Evolutionary conservation across 345 rosid genomes (phyloP).

Genomic region (Eutrema japonicum): DNA sequence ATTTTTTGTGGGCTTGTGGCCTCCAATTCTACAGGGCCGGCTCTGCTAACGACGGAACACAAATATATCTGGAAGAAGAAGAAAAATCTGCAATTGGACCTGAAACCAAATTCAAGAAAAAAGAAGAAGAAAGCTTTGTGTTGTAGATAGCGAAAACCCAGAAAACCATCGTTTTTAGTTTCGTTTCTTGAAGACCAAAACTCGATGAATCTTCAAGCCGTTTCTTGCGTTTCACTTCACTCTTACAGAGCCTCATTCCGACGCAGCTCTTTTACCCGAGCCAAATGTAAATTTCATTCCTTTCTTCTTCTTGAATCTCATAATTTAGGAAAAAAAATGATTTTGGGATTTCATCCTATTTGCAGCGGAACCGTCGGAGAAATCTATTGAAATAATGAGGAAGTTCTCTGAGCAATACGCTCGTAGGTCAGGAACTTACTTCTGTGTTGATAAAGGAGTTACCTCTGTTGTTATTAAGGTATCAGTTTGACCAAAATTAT

Average conservation of each 20-base stretch:
- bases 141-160: no score
- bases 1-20: no score
- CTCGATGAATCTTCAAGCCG: neutral
- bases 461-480: slow-evolving; percentile 96
- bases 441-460: slow-evolving; percentile 89
- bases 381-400: slow-evolving; percentile 90
- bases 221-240: neutral
- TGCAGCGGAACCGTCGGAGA: slow-evolving; percentile 81
- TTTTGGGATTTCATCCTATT: neutral
- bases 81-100: no score
- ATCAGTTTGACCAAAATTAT: neutral
- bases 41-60: no score
- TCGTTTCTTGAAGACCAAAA: neutral
- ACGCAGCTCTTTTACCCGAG: slow-evolving; percentile 39
- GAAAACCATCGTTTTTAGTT: no score
- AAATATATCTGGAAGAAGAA: no score
- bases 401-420: slow-evolving; percentile 97
- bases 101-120: no score
- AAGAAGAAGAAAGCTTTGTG: no score
- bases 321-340: neutral
- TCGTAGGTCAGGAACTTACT: slow-evolving; percentile 85
- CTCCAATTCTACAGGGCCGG: no score
- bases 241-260: neutral
- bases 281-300: slow-evolving; percentile 46
- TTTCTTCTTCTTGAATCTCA: neutral